These are phyloP conservation scores for Carpinus fangiana DNA, from an alignment of 306 rosid species.

Conservation along the genomic window DNA sequence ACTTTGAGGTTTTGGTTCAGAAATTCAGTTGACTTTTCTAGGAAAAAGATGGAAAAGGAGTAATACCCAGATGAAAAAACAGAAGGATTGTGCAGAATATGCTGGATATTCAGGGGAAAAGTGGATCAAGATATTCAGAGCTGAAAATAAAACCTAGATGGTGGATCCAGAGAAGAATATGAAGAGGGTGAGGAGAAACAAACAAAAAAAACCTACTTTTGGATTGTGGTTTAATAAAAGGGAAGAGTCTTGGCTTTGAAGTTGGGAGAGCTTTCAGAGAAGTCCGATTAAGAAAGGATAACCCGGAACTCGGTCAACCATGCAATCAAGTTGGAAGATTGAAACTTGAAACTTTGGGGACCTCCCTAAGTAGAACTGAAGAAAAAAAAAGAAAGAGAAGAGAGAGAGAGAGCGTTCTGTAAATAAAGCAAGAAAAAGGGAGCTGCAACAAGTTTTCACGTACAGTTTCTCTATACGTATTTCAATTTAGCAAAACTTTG, in stretches of 20 bases:
- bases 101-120: not conserved
- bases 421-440: not conserved
- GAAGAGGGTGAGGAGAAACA: not conserved
- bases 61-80: constrained; percentile 23
- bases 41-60: not conserved
- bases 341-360: constrained; percentile 19
- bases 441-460: not conserved
- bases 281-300: constrained; percentile 15
- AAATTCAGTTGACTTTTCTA: constrained; percentile 7
- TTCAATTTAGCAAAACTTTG: too few species aligned
- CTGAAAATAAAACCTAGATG: constrained; percentile 24
- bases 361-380: not conserved
- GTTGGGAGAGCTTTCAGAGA: constrained; percentile 13
- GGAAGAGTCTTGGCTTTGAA: constrained; percentile 9
- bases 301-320: constrained; percentile 41
- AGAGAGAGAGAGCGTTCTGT: not conserved
- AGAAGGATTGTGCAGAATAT: not conserved
- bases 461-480: not conserved
- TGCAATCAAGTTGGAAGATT: constrained; percentile 14
- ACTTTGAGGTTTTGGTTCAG: constrained; percentile 31
- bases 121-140: constrained; percentile 15
- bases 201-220: constrained; percentile 14
- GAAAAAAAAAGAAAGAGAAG: not conserved
- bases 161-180: constrained; percentile 3
- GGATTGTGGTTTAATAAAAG: constrained; percentile 15